A percentile compares a stretch with the other conserved stretches of the same genome.
phyloP scores from a whole-genome alignment of 257 asterid species.

The Osmanthus fragrans region DNA sequence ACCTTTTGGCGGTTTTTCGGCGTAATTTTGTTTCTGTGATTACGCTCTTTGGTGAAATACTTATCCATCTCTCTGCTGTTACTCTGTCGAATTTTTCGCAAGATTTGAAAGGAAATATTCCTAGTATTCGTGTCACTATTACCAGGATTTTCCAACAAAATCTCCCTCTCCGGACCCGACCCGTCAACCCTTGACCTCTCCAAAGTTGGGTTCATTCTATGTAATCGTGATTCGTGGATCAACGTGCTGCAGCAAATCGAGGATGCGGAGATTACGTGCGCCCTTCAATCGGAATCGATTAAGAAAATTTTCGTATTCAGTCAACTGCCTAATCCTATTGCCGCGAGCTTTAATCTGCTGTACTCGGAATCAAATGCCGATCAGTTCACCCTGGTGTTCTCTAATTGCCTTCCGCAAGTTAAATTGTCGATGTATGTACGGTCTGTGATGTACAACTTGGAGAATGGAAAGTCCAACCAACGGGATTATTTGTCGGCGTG shows the following conservation, averaged over 20 bases:
- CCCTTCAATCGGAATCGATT: slow-evolving; percentile 51
- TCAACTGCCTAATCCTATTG: slow-evolving; percentile 34
- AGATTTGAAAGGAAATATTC: too few relatives aligned
- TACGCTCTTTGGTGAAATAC: too few relatives aligned
- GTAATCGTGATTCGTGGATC: slow-evolving; percentile 73
- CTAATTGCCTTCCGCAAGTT: slow-evolving; percentile 61
- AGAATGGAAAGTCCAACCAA: slow-evolving; percentile 45
- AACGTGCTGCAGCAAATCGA: slow-evolving; percentile 72
- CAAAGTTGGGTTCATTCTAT: slow-evolving; percentile 72
- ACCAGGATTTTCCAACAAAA: too few relatives aligned
- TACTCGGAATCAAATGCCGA: slow-evolving; percentile 58
- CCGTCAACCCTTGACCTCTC: slow-evolving; percentile 45
- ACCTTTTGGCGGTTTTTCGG: too few relatives aligned
- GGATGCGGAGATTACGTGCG: slow-evolving; percentile 68
- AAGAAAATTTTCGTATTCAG: slow-evolving; percentile 55
- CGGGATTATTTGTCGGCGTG: slow-evolving; percentile 84
- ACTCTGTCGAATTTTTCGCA: too few relatives aligned
- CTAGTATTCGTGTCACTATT: too few relatives aligned
- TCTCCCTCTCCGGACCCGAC: slow-evolving; percentile 42
- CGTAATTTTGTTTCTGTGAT: too few relatives aligned
- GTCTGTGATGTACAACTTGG: slow-evolving; percentile 71
- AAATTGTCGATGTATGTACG: slow-evolving; percentile 65
- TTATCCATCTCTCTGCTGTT: too few relatives aligned
- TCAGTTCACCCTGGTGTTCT: slow-evolving; percentile 75
- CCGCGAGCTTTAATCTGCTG: slow-evolving; percentile 31